Percentiles rank a stretch among this genome's conserved stretches.
phyloP scores from a whole-genome alignment of 1,284 basidiomycete genomes.

The Pulveroboletus sp. region DNA sequence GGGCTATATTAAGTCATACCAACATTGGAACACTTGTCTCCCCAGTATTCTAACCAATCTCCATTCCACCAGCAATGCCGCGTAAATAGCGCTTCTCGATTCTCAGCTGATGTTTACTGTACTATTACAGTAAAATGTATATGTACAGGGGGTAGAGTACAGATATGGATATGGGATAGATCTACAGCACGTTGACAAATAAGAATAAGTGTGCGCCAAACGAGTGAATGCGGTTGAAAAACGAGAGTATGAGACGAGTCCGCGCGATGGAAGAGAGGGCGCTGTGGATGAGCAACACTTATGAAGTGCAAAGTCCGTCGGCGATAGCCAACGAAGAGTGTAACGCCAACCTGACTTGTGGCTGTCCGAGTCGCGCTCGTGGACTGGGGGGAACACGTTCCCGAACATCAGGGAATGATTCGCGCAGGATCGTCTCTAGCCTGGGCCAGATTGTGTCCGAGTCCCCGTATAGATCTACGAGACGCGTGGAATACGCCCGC shows the following conservation, averaged over 20 bases:
- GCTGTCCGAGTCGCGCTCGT: slow-evolving; percentile 23
- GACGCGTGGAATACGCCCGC: slow-evolving; percentile 32
- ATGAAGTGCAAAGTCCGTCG: slow-evolving; percentile 18
- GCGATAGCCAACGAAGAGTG: slow-evolving; percentile 14
- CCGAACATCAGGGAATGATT: slow-evolving; percentile 18
- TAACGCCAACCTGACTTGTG: slow-evolving; percentile 18
- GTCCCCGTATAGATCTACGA: slow-evolving; percentile 29
- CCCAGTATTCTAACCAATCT: too few relatives aligned
- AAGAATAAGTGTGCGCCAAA: slow-evolving; percentile 13
- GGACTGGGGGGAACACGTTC: slow-evolving; percentile 11
- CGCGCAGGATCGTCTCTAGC: slow-evolving; percentile 23
- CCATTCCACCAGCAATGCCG: too few relatives aligned
- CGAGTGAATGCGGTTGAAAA: slow-evolving; percentile 8
- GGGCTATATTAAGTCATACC: too few relatives aligned
- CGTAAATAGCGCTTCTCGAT: too few relatives aligned
- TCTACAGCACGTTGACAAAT: slow-evolving; percentile 27
- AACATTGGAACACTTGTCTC: too few relatives aligned
- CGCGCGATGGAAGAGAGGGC: background rate
- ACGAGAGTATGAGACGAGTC: background rate
- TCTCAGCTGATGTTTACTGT: slow-evolving; percentile 1
- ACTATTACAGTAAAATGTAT: slow-evolving; percentile 9
- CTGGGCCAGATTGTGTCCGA: slow-evolving; percentile 29
- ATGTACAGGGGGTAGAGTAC: slow-evolving; percentile 16
- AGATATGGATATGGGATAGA: slow-evolving; percentile 9
- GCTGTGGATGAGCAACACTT: slow-evolving; percentile 8